Conservation (phyloP, 805 yeast species). For the Hanseniaspora mollemarum region DNA sequence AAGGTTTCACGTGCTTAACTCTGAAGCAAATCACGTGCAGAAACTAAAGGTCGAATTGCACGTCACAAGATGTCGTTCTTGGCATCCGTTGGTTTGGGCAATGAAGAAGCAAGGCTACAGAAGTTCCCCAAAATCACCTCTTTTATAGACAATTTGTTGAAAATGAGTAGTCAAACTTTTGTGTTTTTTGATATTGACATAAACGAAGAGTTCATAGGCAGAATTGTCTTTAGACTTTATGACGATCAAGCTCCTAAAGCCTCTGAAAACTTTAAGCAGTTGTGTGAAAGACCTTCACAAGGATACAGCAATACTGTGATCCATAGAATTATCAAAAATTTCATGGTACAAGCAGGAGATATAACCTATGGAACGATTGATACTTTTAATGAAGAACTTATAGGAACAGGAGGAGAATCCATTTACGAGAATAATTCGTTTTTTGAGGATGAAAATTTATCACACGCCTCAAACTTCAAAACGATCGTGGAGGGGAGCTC, state of each 20-base stretch:
- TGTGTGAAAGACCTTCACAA: conserved; percentile 31
- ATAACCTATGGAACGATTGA: conserved; percentile 33
- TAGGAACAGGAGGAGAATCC: conserved; percentile 40
- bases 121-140: no score
- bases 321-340: conserved; percentile 55
- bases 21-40: no score
- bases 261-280: conserved; percentile 37
- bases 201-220: conserved; percentile 36
- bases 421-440: conserved; percentile 31
- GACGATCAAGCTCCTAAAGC: conserved; percentile 46
- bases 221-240: conserved; percentile 50
- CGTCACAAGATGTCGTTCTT: no score
- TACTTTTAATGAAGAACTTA: conserved; percentile 15
- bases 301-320: conserved; percentile 37
- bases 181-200: conserved; percentile 45
- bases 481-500: conserved; percentile 28
- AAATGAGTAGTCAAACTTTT: background rate
- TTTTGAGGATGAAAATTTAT: conserved; percentile 50
- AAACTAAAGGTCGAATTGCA: no score
- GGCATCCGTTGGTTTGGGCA: background rate
- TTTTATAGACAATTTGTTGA: no score
- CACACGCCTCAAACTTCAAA: conserved; percentile 31
- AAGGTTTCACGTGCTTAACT: no score
- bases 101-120: no score
- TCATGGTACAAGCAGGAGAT: conserved; percentile 64